Base-by-base conservation (phyloP, 2,329 filamentous ascomycete species). In the Ceratocystis ficicola region DNA sequence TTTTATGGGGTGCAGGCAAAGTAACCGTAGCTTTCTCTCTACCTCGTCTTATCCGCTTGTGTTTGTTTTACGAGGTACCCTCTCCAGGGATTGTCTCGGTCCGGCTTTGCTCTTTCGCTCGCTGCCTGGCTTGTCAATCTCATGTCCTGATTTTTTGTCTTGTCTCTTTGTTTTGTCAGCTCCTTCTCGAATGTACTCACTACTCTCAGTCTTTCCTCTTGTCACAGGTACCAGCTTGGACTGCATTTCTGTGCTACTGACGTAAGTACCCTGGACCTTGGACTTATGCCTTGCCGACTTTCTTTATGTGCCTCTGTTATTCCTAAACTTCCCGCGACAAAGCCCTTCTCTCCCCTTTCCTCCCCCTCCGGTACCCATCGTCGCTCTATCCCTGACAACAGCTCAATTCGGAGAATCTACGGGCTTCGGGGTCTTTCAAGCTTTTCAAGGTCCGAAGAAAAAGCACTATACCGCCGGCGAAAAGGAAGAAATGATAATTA, bases 281-380 rank as follows among this genome's bases (percentile, higher is more conserved):
- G 22, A 41, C 36, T 25, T 15, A 1, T 8, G 12, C 46, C 15
- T 62, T 22, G 44, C 20, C 28, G 8, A 3, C 60, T 28, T 28
- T 25, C 17, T 36, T 41, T 17, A n/a, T 20, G 8, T 25, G 20
- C 28, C 28, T 22, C 52, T 30, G 15, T 8, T 44, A 32, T 62
- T 62, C 41, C 59, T 62, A 62, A 62, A 44, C 59, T 44, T 62
- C 8, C 59, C 59, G 59, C 7, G 36, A 41, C 36, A 12, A 41
- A 41, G 36, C 36, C 36, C 12, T 41, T 41, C 10, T 44, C 41
- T 15, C 41, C 6, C 6, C 22, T 22, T 20, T 22, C 48, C 48
- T 15, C 22, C 48, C 48, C 48, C 48, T 52, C 6, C 22, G 48
- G 48, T 15, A 52, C 10, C 10, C 36, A 41, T 41, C 10, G 10